Evolutionary conservation across 371 early-diverging fungal genomes (phyloP).

Genomic region (Funneliformis caledonium): DNA sequence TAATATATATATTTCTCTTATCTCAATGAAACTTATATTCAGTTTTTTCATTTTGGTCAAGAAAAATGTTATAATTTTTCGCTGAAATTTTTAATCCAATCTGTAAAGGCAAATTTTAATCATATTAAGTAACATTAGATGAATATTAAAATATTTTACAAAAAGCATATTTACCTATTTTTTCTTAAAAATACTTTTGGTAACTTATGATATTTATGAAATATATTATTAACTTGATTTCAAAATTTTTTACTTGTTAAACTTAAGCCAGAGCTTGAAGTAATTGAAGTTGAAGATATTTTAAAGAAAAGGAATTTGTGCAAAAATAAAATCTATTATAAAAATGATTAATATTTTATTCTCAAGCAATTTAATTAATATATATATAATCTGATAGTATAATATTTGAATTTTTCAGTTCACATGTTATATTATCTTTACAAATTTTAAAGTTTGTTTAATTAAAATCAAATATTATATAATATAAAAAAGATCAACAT

Average conservation of each 20-base stretch:
- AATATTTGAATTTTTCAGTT: too few species aligned
- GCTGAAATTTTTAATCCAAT: constrained; percentile 12
- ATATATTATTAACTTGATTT: constrained; percentile 1
- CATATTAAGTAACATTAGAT: background rate
- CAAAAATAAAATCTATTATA: too few species aligned
- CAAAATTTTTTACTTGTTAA: background rate
- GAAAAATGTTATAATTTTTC: constrained; percentile 1
- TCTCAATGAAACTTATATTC: constrained; percentile 16
- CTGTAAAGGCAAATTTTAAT: constrained; percentile 15
- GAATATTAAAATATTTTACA: background rate
- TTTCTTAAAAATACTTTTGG: background rate
- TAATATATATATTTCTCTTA: background rate
- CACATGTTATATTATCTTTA: too few species aligned
- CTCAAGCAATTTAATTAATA: too few species aligned
- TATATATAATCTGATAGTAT: too few species aligned
- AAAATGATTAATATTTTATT: too few species aligned
- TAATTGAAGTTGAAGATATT: background rate
- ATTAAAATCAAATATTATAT: too few species aligned
- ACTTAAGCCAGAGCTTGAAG: background rate
- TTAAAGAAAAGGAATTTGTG: too few species aligned
- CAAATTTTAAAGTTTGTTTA: too few species aligned
- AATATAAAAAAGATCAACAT: too few species aligned
- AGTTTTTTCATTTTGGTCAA: constrained; percentile 7
- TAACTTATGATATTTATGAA: constrained; percentile 13
- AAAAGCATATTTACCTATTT: background rate